phyloP scores from a whole-genome alignment of 306 rosid species.

The Prinsepia uniflora region DNA sequence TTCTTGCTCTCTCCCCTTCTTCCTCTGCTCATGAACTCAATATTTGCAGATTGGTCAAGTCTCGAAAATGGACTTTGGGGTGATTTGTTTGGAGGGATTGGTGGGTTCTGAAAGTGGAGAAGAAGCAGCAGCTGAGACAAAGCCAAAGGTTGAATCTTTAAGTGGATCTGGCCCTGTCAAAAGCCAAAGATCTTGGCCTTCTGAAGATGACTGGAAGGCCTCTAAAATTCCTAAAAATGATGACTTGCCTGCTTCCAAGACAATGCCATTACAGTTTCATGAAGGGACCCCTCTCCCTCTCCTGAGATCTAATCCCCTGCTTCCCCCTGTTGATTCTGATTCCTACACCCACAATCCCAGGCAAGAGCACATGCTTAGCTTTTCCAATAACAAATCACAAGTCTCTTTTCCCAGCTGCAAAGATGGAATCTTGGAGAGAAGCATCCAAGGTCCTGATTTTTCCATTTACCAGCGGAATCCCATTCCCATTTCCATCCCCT shows the following conservation, averaged over 20 bases:
- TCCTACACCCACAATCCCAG: constrained; percentile 17
- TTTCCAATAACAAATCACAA: constrained; percentile 39
- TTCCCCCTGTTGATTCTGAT: neutral
- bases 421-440: constrained; percentile 14
- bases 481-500: neutral
- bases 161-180: constrained; percentile 42
- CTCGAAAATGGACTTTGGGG: constrained; percentile 45
- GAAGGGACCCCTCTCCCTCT: constrained; percentile 9
- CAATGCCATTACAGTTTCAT: constrained; percentile 38
- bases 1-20: neutral
- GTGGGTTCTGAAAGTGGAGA: constrained; percentile 24
- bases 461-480: constrained; percentile 29
- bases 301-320: constrained; percentile 37
- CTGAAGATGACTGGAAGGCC: constrained; percentile 35
- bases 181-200: constrained; percentile 34
- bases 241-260: constrained; percentile 19
- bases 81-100: constrained; percentile 38
- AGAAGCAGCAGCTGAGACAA: constrained; percentile 20
- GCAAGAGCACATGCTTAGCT: constrained; percentile 54
- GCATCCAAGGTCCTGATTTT: constrained; percentile 22
- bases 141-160: constrained; percentile 8
- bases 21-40: constrained; percentile 30
- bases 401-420: constrained; percentile 20
- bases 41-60: constrained; percentile 25
- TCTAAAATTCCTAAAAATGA: constrained; percentile 35